Evolutionary conservation across 768 basidiomycete species (phyloP).

Genomic region (Collybiopsis luxurians): DNA sequence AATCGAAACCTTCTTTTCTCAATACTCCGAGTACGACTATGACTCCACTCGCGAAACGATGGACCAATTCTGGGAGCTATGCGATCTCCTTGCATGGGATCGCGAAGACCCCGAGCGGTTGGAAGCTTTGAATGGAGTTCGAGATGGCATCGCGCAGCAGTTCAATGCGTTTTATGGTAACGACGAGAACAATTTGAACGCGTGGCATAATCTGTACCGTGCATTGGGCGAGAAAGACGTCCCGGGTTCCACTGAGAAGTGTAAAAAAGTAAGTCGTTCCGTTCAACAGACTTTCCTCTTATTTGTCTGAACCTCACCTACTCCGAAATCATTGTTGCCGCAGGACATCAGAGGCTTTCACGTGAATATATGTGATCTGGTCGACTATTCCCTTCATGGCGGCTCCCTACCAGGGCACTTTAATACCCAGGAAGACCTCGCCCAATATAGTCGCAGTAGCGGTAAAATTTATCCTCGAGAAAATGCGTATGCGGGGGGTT

Average conservation of each 20-base stretch:
- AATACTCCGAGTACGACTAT: not conserved
- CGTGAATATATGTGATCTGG: conserved; percentile 40
- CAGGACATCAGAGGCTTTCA: conserved; percentile 27
- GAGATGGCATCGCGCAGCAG: conserved; percentile 8
- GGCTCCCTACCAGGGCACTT: conserved; percentile 16
- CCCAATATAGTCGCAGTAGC: conserved; percentile 23
- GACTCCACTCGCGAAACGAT: conserved; percentile 3
- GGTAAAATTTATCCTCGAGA: conserved; percentile 30
- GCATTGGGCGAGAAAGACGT: not conserved
- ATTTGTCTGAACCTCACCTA: too few species aligned
- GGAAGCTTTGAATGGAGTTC: conserved; percentile 1
- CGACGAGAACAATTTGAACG: not conserved
- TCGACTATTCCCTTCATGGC: conserved; percentile 18
- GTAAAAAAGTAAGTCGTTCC: conserved; percentile 3
- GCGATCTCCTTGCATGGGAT: not conserved
- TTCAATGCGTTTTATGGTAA: conserved; percentile 8
- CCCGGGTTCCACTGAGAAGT: conserved; percentile 2
- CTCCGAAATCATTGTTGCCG: too few species aligned
- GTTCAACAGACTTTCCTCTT: not conserved
- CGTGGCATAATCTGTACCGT: not conserved
- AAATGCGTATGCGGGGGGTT: conserved; percentile 26
- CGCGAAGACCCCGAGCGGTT: not conserved
- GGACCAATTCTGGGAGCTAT: conserved; percentile 4
- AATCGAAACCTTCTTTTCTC: not conserved
- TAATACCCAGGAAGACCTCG: conserved; percentile 22